phyloP scores from a whole-genome alignment of 257 asterid species.

The Solanum ossicruentum region DNA sequence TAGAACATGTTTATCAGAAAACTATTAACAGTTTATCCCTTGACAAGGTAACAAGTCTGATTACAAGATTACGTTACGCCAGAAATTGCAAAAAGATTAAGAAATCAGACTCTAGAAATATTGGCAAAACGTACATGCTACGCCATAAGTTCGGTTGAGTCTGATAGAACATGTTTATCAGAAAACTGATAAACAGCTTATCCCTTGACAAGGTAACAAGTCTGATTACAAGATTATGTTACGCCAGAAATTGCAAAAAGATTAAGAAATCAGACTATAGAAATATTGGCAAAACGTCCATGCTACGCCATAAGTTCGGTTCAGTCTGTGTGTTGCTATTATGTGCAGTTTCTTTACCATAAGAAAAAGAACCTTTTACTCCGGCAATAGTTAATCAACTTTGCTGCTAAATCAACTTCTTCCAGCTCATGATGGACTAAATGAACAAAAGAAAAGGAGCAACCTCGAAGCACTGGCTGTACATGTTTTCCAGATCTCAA shows the following conservation, averaged over 20 bases:
- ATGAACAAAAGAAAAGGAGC: neutral
- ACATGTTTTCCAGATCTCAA: neutral
- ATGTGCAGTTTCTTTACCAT: neutral
- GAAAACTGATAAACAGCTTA: neutral
- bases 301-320: neutral
- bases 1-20: neutral
- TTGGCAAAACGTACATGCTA: neutral
- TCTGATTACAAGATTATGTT: neutral
- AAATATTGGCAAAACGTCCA: neutral
- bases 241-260: neutral
- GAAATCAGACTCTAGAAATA: neutral
- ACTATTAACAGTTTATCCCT: neutral
- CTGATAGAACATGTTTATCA: neutral
- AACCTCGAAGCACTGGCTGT: neutral
- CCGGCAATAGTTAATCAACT: neutral
- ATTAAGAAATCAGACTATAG: neutral
- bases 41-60: neutral
- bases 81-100: neutral
- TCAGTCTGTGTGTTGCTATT: neutral
- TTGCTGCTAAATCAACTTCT: neutral
- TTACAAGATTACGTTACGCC: neutral
- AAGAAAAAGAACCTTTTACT: neutral
- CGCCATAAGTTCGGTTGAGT: neutral
- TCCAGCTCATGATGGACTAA: neutral
- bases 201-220: neutral